Evolutionary conservation across 169 alveolate species (phyloP).

Genomic region (Babesia ovis): DNA sequence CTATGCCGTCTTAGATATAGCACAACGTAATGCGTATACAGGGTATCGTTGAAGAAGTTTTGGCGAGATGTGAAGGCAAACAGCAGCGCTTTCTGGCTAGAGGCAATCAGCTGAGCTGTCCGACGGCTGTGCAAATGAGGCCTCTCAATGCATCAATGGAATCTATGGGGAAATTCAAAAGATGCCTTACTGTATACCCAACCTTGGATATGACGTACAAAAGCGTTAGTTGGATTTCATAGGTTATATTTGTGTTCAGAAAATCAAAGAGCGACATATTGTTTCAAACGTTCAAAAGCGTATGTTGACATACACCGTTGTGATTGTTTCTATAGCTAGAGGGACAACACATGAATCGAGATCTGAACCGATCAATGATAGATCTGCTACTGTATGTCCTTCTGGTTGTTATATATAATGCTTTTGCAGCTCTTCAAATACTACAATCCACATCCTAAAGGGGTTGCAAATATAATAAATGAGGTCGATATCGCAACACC

Average conservation of each 20-base stretch:
- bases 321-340: conserved; percentile 20
- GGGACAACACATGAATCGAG: conserved; percentile 63
- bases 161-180: conserved; percentile 54
- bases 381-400: conserved; percentile 50
- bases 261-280: conserved; percentile 64
- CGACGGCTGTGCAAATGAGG: conserved; percentile 58
- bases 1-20: too few relatives aligned
- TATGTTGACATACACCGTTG: conserved; percentile 1
- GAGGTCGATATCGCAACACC: conserved; percentile 1
- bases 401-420: background rate
- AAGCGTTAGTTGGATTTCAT: conserved; percentile 24
- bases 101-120: conserved; percentile 39
- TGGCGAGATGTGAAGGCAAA: conserved; percentile 40
- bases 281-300: conserved; percentile 52
- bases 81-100: conserved; percentile 37
- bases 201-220: conserved; percentile 43
- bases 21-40: background rate
- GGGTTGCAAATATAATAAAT: conserved; percentile 15
- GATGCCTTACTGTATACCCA: conserved; percentile 58
- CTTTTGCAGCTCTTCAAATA: conserved; percentile 60
- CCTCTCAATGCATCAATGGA: conserved; percentile 9
- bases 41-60: conserved; percentile 54
- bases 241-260: conserved; percentile 2
- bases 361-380: conserved; percentile 33
- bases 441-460: conserved; percentile 52